phyloP scores from a whole-genome alignment of 495 filamentous ascomycete genomes.

The Neurospora tetrasperma region DNA sequence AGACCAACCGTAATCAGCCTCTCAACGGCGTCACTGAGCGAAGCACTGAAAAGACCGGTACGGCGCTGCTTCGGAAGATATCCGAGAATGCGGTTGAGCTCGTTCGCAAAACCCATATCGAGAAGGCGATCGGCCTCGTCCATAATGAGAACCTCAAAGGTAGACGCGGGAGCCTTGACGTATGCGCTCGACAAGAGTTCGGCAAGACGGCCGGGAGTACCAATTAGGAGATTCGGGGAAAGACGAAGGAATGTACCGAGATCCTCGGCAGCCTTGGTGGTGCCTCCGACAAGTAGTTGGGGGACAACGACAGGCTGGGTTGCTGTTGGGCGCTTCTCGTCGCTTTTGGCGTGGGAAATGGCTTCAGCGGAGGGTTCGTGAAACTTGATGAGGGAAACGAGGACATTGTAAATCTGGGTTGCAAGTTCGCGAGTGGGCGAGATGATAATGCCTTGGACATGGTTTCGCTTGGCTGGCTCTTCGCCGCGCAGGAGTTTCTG shows the following conservation, averaged over 20 bases:
- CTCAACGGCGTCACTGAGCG: constrained; percentile 80
- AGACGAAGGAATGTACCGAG: constrained; percentile 66
- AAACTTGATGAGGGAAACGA: constrained; percentile 66
- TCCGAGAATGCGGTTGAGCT: constrained; percentile 73
- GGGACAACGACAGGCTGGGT: constrained; percentile 55
- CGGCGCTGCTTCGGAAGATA: constrained; percentile 85
- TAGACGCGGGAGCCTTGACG: constrained; percentile 78
- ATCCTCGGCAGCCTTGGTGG: constrained; percentile 74
- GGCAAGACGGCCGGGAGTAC: constrained; percentile 78
- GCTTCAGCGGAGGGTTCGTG: constrained; percentile 65
- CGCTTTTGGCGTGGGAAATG: constrained; percentile 36
- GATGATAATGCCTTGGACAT: constrained; percentile 82
- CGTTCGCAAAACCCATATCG: constrained; percentile 91
- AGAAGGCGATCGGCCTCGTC: constrained; percentile 91
- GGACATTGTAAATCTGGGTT: constrained; percentile 77
- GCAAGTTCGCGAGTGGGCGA: constrained; percentile 91
- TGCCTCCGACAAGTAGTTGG: constrained; percentile 80
- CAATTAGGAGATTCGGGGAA: constrained; percentile 78
- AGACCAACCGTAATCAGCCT: constrained; percentile 87
- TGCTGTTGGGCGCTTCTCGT: constrained; percentile 43
- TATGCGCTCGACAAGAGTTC: constrained; percentile 85
- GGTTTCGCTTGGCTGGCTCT: constrained; percentile 74
- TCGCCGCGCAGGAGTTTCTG: constrained; percentile 56
- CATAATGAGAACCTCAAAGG: constrained; percentile 81
- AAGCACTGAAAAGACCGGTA: constrained; percentile 90